Evolutionary conservation across 2,329 filamentous ascomycete genomes (phyloP), one percentile per base, ranked within the genome.

Genomic region (Torrubiella hemipterigena): DNA sequence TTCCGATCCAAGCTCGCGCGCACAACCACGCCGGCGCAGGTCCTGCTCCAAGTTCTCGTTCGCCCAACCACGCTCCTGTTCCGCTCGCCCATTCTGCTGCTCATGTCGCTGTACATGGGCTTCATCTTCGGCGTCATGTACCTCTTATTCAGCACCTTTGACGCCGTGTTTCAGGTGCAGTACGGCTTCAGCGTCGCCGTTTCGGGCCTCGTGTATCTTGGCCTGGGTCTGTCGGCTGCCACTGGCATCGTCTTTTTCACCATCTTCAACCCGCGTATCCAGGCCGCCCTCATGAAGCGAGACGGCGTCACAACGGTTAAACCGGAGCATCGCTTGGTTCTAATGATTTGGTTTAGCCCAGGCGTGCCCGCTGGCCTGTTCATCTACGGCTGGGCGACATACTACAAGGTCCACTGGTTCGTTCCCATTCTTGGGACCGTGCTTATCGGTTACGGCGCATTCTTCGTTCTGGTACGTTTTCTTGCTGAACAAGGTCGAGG

Each of bases 11-110:
- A 30, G 13, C n/a, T 32, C 2, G 32, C 29, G 21, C 20, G 32
- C 33, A 20, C 39, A 18, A 24, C 38, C 29, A 38, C 35, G 8
- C 34, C 39, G 0, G 20, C 37, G 3, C 41, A 43, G 24, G 39
- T 42, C 33, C 45, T 46, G 25, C 32, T 25, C n/a, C 69, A 27
- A 3, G 50, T 51, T 6, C 39, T 59, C 3, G 39, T 58, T 6
- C 44, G 61, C 1, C 65, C 65, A 0, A 23, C 64, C 2, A 54
- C 58, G 17, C 51, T 74, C 35, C 59, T 74, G 2, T 54, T 74
- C 0, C 58, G 61, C 2, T 69, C 71, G 27, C 67, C 69, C 0
- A 62, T 73, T 3, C 61, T 73, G 1, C 58, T 69, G n/a, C 57
- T 67, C 16, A 30, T 54, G 4, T 54, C 52, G 0, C 32, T 55